A percentile compares a stretch with the other conserved stretches of the same genome.
phyloP scores from a whole-genome alignment of 192 early-diverging fungal genomes.

The Rhizophagus prolifer region DNA sequence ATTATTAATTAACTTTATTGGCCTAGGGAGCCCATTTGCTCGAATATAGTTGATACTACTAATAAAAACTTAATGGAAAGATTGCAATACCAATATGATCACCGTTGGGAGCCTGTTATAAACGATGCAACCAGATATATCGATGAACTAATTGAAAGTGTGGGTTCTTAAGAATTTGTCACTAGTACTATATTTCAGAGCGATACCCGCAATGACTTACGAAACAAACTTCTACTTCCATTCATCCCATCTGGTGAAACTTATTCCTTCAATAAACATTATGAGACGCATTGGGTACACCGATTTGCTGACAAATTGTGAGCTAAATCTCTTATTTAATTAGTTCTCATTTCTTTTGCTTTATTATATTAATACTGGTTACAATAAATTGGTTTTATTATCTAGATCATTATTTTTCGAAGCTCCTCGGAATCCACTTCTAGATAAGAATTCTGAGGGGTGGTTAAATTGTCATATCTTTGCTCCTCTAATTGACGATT shows the following conservation, averaged over 20 bases:
- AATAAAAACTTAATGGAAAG: too few relatives aligned
- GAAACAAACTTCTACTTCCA: neutral
- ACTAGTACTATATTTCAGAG: neutral
- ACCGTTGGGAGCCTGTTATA: too few relatives aligned
- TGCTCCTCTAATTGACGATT: constrained; percentile 4
- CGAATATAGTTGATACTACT: too few relatives aligned
- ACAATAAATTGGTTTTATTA: neutral
- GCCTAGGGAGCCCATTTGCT: neutral
- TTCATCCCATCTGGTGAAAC: constrained; percentile 2
- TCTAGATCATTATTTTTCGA: constrained; percentile 20
- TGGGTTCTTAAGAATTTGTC: too few relatives aligned
- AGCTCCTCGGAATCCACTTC: constrained; percentile 9
- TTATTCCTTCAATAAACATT: constrained; percentile 19
- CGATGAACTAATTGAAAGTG: too few relatives aligned
- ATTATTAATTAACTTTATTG: neutral
- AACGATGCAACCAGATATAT: too few relatives aligned
- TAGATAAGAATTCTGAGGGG: neutral
- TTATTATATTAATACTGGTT: too few relatives aligned
- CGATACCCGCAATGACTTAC: neutral
- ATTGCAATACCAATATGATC: too few relatives aligned
- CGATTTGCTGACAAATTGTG: constrained; percentile 22
- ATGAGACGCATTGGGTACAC: constrained; percentile 5
- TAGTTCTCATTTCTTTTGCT: too few relatives aligned
- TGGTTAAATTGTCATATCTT: constrained; percentile 17
- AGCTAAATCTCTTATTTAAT: neutral